A percentile compares a stretch with the other conserved stretches of the same genome.
Evolutionary conservation across 352 stramenopile genomes (phyloP).

Genomic region (Globisporangium solare): DNA sequence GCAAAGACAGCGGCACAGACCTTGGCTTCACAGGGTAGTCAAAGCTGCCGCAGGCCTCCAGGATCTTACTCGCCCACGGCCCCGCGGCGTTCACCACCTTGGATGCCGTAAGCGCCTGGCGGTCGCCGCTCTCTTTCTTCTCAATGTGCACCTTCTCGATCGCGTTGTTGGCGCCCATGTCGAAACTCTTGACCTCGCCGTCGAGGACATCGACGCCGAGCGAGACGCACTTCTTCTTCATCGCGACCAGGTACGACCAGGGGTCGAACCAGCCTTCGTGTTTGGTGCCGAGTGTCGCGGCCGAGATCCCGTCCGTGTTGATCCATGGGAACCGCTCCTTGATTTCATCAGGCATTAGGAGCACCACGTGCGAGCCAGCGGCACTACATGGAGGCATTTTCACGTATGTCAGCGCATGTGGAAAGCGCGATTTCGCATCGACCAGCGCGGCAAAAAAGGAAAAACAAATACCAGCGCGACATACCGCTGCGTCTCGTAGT

Average conservation of each 20-base stretch:
- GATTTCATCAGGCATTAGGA: conserved; percentile 50
- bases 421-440: too few relatives aligned
- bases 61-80: conserved; percentile 61
- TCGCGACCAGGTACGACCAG: conserved; percentile 69
- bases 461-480: not conserved
- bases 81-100: conserved; percentile 79
- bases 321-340: conserved; percentile 72
- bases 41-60: conserved; percentile 58
- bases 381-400: conserved; percentile 15
- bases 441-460: too few relatives aligned
- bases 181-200: conserved; percentile 65
- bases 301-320: conserved; percentile 50
- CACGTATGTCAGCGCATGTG: too few relatives aligned
- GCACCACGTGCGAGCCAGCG: conserved; percentile 40
- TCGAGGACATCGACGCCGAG: conserved; percentile 71
- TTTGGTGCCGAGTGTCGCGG: conserved; percentile 57
- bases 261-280: conserved; percentile 85
- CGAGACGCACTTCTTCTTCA: conserved; percentile 69
- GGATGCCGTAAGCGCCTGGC: conserved; percentile 32
- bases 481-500: conserved; percentile 52
- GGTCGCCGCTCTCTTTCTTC: conserved; percentile 18
- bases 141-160: conserved; percentile 65
- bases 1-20: conserved; percentile 8
- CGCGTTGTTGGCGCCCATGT: conserved; percentile 41
- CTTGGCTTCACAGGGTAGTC: conserved; percentile 75